phyloP scores from a whole-genome alignment of 1,284 basidiomycete species.

The Volvariella surrecta region DNA sequence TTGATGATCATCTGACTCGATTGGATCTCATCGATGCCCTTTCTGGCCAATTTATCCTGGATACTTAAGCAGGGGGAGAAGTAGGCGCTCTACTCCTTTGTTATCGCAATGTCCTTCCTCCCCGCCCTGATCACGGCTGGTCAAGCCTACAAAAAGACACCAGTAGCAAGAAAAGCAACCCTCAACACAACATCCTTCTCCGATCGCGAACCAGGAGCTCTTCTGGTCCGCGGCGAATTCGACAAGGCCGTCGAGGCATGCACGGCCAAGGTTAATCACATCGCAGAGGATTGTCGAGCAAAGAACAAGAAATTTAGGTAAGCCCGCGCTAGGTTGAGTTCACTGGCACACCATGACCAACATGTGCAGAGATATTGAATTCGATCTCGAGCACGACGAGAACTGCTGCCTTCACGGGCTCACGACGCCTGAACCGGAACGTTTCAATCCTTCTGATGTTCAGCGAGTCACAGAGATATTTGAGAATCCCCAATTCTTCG shows the following conservation, averaged over 20 bases:
- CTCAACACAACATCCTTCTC: constrained; percentile 13
- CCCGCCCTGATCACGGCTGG: neutral
- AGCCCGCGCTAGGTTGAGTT: constrained; percentile 4
- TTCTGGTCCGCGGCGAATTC: constrained; percentile 35
- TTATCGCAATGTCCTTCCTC: neutral
- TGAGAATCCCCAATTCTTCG: constrained; percentile 38
- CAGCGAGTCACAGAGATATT: constrained; percentile 40
- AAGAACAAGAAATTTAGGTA: constrained; percentile 35
- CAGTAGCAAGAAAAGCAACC: neutral
- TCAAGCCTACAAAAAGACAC: neutral
- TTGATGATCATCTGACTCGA: too few species aligned
- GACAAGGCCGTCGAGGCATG: constrained; percentile 35
- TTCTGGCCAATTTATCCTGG: too few species aligned
- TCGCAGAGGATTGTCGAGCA: constrained; percentile 30
- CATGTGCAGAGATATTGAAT: constrained; percentile 36
- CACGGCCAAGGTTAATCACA: constrained; percentile 27
- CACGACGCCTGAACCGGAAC: constrained; percentile 14
- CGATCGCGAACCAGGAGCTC: constrained; percentile 20
- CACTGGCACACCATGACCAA: neutral
- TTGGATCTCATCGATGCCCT: too few species aligned
- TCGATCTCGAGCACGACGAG: constrained; percentile 38
- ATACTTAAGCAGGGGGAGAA: too few species aligned
- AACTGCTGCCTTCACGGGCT: constrained; percentile 34
- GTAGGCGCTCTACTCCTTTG: too few species aligned
- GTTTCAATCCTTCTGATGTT: constrained; percentile 30